phyloP scores from a whole-genome alignment of 177 flowering plant species.

The Vitis hybrid region DNA sequence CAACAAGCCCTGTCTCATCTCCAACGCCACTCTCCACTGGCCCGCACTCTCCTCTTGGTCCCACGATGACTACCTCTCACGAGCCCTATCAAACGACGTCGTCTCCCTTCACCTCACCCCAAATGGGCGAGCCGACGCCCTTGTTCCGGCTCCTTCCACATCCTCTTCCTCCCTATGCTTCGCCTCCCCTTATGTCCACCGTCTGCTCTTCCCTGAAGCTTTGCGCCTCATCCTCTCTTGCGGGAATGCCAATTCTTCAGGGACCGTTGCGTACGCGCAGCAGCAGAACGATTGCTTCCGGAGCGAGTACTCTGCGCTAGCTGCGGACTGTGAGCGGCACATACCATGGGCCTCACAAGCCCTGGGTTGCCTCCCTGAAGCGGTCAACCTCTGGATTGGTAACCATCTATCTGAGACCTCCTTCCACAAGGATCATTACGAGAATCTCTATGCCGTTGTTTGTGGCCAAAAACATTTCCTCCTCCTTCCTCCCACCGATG shows the following conservation, averaged over 20 bases:
- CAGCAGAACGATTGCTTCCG: slow-evolving; percentile 91
- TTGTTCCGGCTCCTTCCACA: slow-evolving; percentile 33
- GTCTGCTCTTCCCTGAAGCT: slow-evolving; percentile 52
- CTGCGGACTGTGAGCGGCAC: slow-evolving; percentile 58
- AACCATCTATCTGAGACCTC: slow-evolving; percentile 69
- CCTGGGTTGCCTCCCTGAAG: slow-evolving; percentile 76
- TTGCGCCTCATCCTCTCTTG: slow-evolving; percentile 29
- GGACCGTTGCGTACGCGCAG: slow-evolving; percentile 69
- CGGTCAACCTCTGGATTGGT: slow-evolving; percentile 94
- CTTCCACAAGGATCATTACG: slow-evolving; percentile 96
- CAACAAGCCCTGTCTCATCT: slow-evolving; percentile 88
- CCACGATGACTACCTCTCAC: slow-evolving; percentile 41
- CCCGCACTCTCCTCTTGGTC: slow-evolving; percentile 68
- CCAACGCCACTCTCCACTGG: slow-evolving; percentile 75
- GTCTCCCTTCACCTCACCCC: slow-evolving; percentile 90
- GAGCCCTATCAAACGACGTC: slow-evolving; percentile 32
- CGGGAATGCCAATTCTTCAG: not conserved
- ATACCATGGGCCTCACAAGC: slow-evolving; percentile 85
- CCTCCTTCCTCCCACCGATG: slow-evolving; percentile 90
- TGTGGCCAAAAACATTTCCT: slow-evolving; percentile 86
- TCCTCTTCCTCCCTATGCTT: slow-evolving; percentile 48
- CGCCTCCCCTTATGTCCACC: slow-evolving; percentile 67
- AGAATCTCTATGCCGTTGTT: slow-evolving; percentile 88
- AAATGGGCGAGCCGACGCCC: slow-evolving; percentile 69
- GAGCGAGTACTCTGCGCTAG: slow-evolving; percentile 54